phyloP scores from a whole-genome alignment of 352 stramenopile species.

The Phytopythium litorale region DNA sequence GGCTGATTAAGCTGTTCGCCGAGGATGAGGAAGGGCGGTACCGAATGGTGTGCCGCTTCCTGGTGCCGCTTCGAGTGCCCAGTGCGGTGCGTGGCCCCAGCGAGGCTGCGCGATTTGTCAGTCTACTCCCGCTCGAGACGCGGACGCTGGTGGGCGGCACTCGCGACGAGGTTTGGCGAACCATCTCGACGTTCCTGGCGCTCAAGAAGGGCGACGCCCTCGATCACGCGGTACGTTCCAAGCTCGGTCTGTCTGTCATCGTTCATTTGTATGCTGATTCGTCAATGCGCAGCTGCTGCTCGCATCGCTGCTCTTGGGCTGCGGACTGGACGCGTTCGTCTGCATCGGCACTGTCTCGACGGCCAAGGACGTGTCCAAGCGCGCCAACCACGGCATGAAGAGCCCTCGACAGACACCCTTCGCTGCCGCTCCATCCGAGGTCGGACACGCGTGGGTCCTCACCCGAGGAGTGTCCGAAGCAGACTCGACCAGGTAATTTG shows the following conservation, averaged over 20 bases:
- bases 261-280: background rate
- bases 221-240: slow-evolving; percentile 64
- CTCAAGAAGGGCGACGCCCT: slow-evolving; percentile 70
- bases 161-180: slow-evolving; percentile 74
- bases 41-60: slow-evolving; percentile 84
- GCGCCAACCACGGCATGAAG: background rate
- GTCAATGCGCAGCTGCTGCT: slow-evolving; percentile 56
- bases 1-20: slow-evolving; percentile 79
- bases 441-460: slow-evolving; percentile 79
- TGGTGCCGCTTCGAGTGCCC: slow-evolving; percentile 52
- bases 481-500: slow-evolving; percentile 13
- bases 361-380: slow-evolving; percentile 18
- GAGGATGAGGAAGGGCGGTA: slow-evolving; percentile 87
- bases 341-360: slow-evolving; percentile 76
- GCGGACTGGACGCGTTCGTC: slow-evolving; percentile 85
- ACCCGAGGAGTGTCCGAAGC: slow-evolving; percentile 29
- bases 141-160: slow-evolving; percentile 47
- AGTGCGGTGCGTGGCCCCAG: slow-evolving; percentile 57
- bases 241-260: no score
- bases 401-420: background rate
- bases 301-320: slow-evolving; percentile 85
- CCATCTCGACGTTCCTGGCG: slow-evolving; percentile 63
- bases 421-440: slow-evolving; percentile 15
- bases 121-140: slow-evolving; percentile 66
- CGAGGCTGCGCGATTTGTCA: slow-evolving; percentile 85